Conservation (phyloP, 2,329 filamentous ascomycete species). For the Cordyceps cateniannulata region DNA sequence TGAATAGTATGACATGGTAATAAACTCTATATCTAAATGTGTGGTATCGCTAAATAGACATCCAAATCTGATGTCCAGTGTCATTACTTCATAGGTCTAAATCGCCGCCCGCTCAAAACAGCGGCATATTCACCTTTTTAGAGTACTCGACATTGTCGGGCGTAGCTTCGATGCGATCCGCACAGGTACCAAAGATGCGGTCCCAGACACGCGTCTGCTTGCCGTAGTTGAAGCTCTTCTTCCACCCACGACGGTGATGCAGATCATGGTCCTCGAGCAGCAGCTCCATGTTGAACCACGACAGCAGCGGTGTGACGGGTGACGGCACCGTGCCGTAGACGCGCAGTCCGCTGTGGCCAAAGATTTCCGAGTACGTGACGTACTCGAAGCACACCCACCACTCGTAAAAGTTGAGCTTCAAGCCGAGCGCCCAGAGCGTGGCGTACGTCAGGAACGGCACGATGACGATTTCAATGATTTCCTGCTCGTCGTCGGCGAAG, state of each 20-base stretch:
- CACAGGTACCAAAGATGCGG: conserved; percentile 8
- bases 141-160: conserved; percentile 6
- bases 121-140: background rate
- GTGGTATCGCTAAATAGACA: conserved; percentile 2
- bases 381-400: conserved; percentile 41
- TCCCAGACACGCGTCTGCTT: conserved; percentile 13
- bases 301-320: conserved; percentile 28
- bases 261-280: conserved; percentile 37
- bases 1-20: background rate
- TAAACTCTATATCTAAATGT: conserved; percentile 1
- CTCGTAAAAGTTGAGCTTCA: conserved; percentile 40
- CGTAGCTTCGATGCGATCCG: conserved; percentile 9
- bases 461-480: conserved; percentile 34
- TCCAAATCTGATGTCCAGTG: background rate
- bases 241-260: conserved; percentile 32
- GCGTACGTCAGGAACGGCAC: conserved; percentile 34
- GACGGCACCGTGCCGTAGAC: conserved; percentile 28
- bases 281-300: conserved; percentile 27
- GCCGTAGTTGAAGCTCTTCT: conserved; percentile 13
- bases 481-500: conserved; percentile 38
- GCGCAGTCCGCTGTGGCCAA: conserved; percentile 34
- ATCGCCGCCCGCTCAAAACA: background rate
- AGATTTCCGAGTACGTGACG: conserved; percentile 33
- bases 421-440: conserved; percentile 26
- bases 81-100: background rate